These are phyloP conservation scores for Chaetomium globosum DNA, from an alignment of 2,329 filamentous ascomycete species.

Conservation along the genomic window DNA sequence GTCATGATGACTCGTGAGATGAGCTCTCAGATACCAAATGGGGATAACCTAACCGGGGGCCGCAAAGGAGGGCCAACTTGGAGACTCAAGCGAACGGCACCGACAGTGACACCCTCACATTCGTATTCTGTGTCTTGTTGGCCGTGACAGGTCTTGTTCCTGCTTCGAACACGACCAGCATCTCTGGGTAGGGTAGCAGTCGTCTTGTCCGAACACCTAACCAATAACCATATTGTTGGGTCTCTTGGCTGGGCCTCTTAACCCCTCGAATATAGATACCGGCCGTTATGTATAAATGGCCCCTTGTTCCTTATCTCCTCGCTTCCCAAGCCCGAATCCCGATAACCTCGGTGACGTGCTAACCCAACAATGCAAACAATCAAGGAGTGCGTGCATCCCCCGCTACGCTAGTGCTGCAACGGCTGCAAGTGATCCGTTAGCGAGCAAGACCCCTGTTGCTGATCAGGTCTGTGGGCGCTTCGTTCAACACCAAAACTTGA, in stretches of 20 bases:
- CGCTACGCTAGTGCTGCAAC: conserved; percentile 3
- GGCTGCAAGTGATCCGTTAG: conserved; percentile 12
- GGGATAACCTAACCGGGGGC: neutral
- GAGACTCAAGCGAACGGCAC: neutral
- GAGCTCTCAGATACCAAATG: neutral
- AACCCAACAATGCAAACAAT: neutral
- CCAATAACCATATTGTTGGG: neutral
- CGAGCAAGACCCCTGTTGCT: conserved; percentile 9
- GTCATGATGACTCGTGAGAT: neutral
- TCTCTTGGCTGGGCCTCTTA: neutral
- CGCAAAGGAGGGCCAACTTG: neutral
- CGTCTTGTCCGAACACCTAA: too few species aligned
- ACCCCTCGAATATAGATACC: neutral
- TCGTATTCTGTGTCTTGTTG: neutral
- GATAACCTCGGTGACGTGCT: too few species aligned
- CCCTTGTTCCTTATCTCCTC: neutral
- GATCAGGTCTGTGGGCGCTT: neutral
- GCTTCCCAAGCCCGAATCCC: neutral
- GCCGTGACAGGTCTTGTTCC: neutral
- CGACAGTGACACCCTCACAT: neutral
- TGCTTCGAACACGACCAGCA: neutral
- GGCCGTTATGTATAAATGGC: neutral
- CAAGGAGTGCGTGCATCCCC: neutral
- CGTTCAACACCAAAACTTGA: neutral
- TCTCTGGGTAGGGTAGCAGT: neutral